Evolutionary conservation across 1,284 basidiomycete species (phyloP).

Genomic region (Puccinia horiana): DNA sequence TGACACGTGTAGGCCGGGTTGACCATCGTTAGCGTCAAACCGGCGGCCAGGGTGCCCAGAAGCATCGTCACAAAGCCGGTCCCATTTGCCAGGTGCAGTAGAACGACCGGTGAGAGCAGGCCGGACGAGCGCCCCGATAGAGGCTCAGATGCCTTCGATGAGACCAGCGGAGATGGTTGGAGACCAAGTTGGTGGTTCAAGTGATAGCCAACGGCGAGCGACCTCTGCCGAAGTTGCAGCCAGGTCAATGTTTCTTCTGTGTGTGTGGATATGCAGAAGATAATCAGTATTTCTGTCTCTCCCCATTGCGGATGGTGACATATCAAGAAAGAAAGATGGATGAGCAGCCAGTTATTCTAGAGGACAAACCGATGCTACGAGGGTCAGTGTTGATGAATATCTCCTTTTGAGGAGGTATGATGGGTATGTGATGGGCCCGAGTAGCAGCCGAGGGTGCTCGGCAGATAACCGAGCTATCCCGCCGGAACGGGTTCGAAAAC

Average conservation of each 20-base stretch:
- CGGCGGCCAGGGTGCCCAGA: constrained; percentile 55
- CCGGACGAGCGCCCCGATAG: not conserved
- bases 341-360: not conserved
- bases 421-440: constrained; percentile 19
- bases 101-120: constrained; percentile 54
- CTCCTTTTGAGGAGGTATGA: constrained; percentile 9
- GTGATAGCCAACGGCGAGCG: not conserved
- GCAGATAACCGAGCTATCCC: constrained; percentile 6
- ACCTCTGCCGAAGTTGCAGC: constrained; percentile 10
- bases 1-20: constrained; percentile 58
- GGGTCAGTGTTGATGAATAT: constrained; percentile 11
- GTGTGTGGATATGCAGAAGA: not conserved
- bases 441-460: constrained; percentile 1
- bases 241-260: constrained; percentile 18
- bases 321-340: not conserved
- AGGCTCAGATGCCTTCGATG: not conserved
- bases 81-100: constrained; percentile 60
- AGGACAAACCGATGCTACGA: not conserved
- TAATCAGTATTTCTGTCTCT: not conserved
- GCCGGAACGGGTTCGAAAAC: constrained; percentile 27
- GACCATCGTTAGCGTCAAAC: constrained; percentile 57
- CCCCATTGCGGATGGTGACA: not conserved
- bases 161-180: not conserved
- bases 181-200: constrained; percentile 14
- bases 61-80: constrained; percentile 57